phyloP scores from a whole-genome alignment of 2,329 filamentous ascomycete species.

The Blumeria hordei region DNA sequence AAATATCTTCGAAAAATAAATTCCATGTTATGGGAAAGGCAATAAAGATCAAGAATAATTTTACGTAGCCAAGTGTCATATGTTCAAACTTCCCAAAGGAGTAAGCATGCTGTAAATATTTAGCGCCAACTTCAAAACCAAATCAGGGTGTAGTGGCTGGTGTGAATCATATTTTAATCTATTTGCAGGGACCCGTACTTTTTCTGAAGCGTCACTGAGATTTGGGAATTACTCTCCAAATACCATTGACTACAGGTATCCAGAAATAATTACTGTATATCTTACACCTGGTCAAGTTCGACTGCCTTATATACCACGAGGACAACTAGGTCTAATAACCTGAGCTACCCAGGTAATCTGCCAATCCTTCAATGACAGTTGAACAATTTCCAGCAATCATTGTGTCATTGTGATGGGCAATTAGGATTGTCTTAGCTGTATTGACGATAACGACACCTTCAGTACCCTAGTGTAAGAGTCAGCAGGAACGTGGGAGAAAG shows the following conservation, averaged over 20 bases:
- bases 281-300: not conserved
- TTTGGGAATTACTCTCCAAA: not conserved
- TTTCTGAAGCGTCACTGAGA: not conserved
- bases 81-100: too few relatives aligned
- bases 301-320: not conserved
- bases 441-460: constrained; percentile 64
- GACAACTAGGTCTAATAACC: constrained; percentile 31
- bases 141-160: not conserved
- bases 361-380: constrained; percentile 58
- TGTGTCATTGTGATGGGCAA: constrained; percentile 63
- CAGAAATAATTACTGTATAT: not conserved
- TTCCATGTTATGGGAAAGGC: not conserved
- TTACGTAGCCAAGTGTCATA: not conserved
- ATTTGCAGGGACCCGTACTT: not conserved
- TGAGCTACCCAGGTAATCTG: constrained; percentile 55
- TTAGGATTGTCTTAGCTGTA: constrained; percentile 68
- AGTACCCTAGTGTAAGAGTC: constrained; percentile 31
- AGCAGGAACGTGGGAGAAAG: not conserved
- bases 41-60: not conserved
- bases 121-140: too few relatives aligned
- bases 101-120: too few relatives aligned
- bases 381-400: constrained; percentile 52
- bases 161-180: not conserved
- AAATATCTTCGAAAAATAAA: constrained; percentile 4
- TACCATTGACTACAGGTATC: too few relatives aligned